Base-by-base conservation (phyloP, 2,329 filamentous ascomycete genomes). In the Simplicillium sp. region DNA sequence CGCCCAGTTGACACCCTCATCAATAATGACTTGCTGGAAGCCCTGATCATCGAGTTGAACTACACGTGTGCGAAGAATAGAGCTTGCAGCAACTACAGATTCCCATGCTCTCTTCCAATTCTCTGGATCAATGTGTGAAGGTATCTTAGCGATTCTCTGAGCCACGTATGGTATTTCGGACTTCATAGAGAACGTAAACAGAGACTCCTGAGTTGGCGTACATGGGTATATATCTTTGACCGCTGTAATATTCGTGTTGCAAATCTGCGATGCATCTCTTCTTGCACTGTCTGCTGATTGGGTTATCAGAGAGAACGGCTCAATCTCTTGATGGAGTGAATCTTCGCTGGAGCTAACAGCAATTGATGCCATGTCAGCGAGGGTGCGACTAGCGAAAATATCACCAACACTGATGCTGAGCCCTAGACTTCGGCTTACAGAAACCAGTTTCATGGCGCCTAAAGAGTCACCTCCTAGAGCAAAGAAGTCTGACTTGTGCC, bases 161-260 rank as follows among this genome's bases (percentile, higher is more conserved):
- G 68, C 68, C 1, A 75, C 62, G 34, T 75, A 77, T 1, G 66
- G 65, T 20, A 70, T 70, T 11, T 58, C 58, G 7, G 66, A 59
- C 48, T 68, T 67, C 33, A 62, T 61, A 11, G 73, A 70, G 13
- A 75, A 54, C 1, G 70, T 67, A 55, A 77, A 65, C 3, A 76
- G 61, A 4, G 66, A 70, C 49, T 73, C 70, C 43, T 77, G 73
- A 13, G 73, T 57, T 0, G 71, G 64, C 0, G 70, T 70, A 49
- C 70, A 73, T 2, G 72, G 71, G 38, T 73, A 76, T 1, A 73
- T 56, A 38, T 76, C 71, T 42, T 72, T 65, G 6, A 73, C 55
- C 7, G 49, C 41, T 0, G 47, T 38, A 4, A 50, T 38, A 6
- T 50, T 49, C 7, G 64, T 44, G 7, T 49, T 53, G 45, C 66